Conservation (phyloP, 2,329 filamentous ascomycete genomes). For the Macrophomina phaseolina region DNA sequence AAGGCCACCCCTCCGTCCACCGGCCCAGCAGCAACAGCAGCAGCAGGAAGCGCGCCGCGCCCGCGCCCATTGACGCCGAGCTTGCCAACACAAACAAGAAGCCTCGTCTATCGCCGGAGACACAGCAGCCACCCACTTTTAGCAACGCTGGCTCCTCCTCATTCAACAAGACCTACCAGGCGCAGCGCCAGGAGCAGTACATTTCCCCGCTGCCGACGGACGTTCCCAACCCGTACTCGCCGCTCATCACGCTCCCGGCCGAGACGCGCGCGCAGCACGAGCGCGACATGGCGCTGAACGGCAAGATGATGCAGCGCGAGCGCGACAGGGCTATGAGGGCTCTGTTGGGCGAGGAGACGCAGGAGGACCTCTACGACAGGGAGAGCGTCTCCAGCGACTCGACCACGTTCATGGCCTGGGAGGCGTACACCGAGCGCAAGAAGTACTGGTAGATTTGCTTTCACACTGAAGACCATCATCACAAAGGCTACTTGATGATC, state of each 20-base stretch:
- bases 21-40: neutral
- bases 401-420: neutral
- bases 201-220: neutral
- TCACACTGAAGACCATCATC: too few relatives aligned
- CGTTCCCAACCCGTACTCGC: too few relatives aligned
- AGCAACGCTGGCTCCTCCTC: too few relatives aligned
- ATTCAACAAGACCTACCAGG: too few relatives aligned
- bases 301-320: neutral
- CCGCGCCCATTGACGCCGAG: neutral
- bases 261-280: slow-evolving; percentile 10
- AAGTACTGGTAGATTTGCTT: neutral
- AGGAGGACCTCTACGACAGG: neutral
- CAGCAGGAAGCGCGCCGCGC: neutral
- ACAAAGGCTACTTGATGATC: too few relatives aligned
- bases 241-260: neutral
- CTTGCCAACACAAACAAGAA: neutral
- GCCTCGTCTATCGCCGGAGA: neutral
- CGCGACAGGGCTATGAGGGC: slow-evolving; percentile 4
- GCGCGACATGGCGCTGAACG: slow-evolving; percentile 3
- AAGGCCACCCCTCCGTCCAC: neutral
- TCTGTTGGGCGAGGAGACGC: slow-evolving; percentile 10
- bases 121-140: neutral
- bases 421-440: neutral
- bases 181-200: too few relatives aligned
- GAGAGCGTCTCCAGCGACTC: neutral